Percentiles rank a stretch among this genome's conserved stretches.
These are phyloP conservation scores for Micractinium sp. DNA, from an alignment of 139 green algal genomes.

Conservation along the genomic window DNA sequence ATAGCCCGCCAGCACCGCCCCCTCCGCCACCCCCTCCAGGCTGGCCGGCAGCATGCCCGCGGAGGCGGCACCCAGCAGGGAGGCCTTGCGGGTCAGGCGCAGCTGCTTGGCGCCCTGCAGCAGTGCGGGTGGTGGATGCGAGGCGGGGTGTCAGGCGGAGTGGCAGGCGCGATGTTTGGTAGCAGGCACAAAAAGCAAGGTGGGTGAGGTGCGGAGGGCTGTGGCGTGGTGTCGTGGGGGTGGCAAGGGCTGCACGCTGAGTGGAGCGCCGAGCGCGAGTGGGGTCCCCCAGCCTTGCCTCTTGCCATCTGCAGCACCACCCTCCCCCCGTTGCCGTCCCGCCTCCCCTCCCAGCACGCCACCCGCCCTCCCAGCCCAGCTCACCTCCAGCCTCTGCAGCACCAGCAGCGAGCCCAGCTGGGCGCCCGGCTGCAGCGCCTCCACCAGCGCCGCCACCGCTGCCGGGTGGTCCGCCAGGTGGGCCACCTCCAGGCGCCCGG, in stretches of 20 bases:
- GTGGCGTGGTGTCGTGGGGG: too few species aligned
- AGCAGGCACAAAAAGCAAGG: too few species aligned
- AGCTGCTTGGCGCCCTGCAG: conserved; percentile 40
- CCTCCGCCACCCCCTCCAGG: conserved; percentile 57
- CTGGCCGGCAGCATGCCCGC: conserved; percentile 50
- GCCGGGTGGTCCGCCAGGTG: conserved; percentile 86
- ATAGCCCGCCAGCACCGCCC: conserved; percentile 75
- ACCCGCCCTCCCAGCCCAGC: background rate
- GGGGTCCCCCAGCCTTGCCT: too few species aligned
- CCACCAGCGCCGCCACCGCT: conserved; percentile 56
- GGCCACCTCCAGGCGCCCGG: conserved; percentile 57
- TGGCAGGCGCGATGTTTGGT: too few species aligned
- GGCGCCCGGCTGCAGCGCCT: conserved; percentile 44
- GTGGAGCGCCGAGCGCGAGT: background rate
- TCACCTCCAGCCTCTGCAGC: conserved; percentile 66
- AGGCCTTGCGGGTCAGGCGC: conserved; percentile 67
- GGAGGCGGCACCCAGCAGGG: conserved; percentile 56
- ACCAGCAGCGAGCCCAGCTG: conserved; percentile 64
- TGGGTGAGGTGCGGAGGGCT: too few species aligned
- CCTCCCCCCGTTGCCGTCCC: background rate
- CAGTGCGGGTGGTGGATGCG: too few species aligned
- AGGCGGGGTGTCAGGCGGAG: background rate
- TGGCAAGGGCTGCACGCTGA: too few species aligned
- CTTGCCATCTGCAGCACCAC: background rate
- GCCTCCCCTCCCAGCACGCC: background rate